phyloP scores from a whole-genome alignment of 1,284 basidiomycete genomes.

The Irpex lacteus region DNA sequence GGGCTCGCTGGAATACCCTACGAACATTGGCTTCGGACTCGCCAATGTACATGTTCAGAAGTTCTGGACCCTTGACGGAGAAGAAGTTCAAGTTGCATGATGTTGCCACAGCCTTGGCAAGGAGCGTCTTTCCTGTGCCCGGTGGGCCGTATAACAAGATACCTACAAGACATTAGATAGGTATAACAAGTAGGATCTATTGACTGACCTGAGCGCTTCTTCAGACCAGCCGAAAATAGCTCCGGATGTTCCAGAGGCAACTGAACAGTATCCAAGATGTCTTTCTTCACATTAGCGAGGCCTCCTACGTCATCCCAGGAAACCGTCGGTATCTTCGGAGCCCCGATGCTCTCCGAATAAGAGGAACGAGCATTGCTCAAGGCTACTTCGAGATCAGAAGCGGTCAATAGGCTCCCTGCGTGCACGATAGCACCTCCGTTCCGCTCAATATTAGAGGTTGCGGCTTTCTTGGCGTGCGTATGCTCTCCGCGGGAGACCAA shows the following conservation, averaged over 20 bases:
- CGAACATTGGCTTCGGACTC: slow-evolving; percentile 98
- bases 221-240: slow-evolving; percentile 89
- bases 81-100: slow-evolving; percentile 92
- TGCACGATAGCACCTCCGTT: background rate
- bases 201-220: slow-evolving; percentile 85
- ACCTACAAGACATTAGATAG: slow-evolving; percentile 40
- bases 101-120: slow-evolving; percentile 93
- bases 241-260: slow-evolving; percentile 94
- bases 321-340: slow-evolving; percentile 95
- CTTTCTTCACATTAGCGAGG: slow-evolving; percentile 82
- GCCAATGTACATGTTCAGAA: slow-evolving; percentile 98
- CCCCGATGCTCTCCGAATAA: slow-evolving; percentile 93
- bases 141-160: slow-evolving; percentile 92
- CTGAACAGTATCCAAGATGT: slow-evolving; percentile 97
- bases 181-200: background rate
- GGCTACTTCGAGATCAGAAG: slow-evolving; percentile 72
- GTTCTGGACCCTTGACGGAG: slow-evolving; percentile 95
- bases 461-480: slow-evolving; percentile 45
- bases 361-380: slow-evolving; percentile 75
- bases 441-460: background rate
- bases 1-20: slow-evolving; percentile 86
- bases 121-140: slow-evolving; percentile 93
- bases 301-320: slow-evolving; percentile 99
- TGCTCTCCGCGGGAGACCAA: slow-evolving; percentile 66
- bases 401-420: slow-evolving; percentile 15